Evolutionary conservation across 2,329 filamentous ascomycete species (phyloP).

Genomic region (Colletotrichum australisinense): DNA sequence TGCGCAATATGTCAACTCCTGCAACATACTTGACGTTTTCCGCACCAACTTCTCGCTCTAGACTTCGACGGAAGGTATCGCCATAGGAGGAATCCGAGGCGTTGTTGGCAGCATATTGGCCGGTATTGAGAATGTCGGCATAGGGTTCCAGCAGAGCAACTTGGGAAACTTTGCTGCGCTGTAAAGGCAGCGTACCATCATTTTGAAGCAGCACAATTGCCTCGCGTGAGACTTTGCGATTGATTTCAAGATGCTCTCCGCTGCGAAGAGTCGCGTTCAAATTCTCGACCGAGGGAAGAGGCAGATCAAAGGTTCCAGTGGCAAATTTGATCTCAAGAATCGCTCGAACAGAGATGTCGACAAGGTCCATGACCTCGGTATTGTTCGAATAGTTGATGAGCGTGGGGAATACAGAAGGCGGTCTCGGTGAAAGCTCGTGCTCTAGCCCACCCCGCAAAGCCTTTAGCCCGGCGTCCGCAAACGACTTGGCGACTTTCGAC

Average conservation of each 20-base stretch:
- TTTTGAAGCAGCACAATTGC: conserved; percentile 40
- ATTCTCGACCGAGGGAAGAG: conserved; percentile 38
- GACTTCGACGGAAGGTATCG: conserved; percentile 37
- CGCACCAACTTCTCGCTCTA: conserved; percentile 35
- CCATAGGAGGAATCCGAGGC: conserved; percentile 39
- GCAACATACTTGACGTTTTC: conserved; percentile 39
- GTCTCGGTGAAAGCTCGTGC: conserved; percentile 42
- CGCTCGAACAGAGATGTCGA: conserved; percentile 41
- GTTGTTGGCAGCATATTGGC: conserved; percentile 39
- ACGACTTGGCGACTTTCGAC: conserved; percentile 43
- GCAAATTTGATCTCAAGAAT: conserved; percentile 45
- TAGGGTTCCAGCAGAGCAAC: conserved; percentile 38
- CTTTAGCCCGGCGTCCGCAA: conserved; percentile 40
- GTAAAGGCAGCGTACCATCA: conserved; percentile 36
- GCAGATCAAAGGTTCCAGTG: conserved; percentile 42
- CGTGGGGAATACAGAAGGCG: conserved; percentile 39
- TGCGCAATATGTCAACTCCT: conserved; percentile 31
- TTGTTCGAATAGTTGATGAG: conserved; percentile 39
- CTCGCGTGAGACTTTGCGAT: conserved; percentile 38
- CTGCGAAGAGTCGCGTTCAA: conserved; percentile 34
- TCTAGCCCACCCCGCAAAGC: conserved; percentile 43
- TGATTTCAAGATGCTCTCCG: conserved; percentile 33
- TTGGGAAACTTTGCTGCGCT: background rate
- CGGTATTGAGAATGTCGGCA: conserved; percentile 39
- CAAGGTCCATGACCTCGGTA: conserved; percentile 37